Evolutionary conservation across 106 monocot genomes (phyloP).

Genomic region (Phalaenopsis equestris): DNA sequence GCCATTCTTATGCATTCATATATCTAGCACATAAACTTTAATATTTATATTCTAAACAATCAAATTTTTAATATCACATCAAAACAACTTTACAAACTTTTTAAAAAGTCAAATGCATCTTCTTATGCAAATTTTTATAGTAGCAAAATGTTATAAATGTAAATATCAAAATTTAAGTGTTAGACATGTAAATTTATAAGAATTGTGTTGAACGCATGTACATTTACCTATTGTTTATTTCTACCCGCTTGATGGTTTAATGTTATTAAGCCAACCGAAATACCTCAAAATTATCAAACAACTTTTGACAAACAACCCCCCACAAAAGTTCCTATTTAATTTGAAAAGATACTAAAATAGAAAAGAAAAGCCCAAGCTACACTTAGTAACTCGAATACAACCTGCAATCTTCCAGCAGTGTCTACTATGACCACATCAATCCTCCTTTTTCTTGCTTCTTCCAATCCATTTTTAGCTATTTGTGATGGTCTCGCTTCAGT

Average conservation of each 20-base stretch:
- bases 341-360: background rate
- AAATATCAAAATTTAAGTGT: too few species aligned
- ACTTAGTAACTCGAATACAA: conserved; percentile 6
- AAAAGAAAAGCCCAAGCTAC: background rate
- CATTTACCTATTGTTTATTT: background rate
- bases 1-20: too few species aligned
- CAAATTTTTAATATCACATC: too few species aligned
- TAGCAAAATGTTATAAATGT: too few species aligned
- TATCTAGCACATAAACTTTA: too few species aligned
- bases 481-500: conserved; percentile 64
- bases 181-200: too few species aligned
- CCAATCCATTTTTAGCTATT: conserved; percentile 75
- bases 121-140: too few species aligned
- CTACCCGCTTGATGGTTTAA: background rate
- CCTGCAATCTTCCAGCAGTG: conserved; percentile 98
- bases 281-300: background rate
- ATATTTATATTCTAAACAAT: too few species aligned
- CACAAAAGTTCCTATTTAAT: background rate
- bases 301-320: background rate
- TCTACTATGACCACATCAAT: conserved; percentile 89
- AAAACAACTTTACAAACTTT: too few species aligned
- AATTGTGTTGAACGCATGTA: too few species aligned
- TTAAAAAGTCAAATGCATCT: too few species aligned
- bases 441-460: conserved; percentile 72
- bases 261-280: background rate